Evolutionary conservation across 2,329 filamentous ascomycete species (phyloP), one percentile per base, ranked within the genome.

Genomic region (Thelonectria blattea): DNA sequence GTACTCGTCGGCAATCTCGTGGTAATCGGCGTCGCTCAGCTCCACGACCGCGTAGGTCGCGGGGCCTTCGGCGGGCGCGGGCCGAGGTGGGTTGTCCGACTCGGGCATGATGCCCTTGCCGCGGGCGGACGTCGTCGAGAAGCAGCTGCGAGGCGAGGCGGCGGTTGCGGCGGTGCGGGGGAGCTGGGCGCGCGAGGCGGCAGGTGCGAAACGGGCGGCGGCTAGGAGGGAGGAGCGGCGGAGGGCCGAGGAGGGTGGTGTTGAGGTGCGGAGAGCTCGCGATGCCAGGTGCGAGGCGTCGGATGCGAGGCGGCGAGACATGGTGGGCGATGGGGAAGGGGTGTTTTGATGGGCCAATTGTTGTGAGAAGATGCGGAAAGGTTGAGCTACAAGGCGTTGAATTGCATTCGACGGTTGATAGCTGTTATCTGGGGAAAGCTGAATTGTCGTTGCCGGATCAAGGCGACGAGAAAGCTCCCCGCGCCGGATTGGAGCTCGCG

Each of bases 1-100:
- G 75, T 91, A 96, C 51, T 83, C 76, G 72, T 97, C 91, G 27
- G 93, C 87, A 30, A 91, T 81, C 58, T 90, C 83, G 72, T 96
- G 89, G 75, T 96, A 98, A 71, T 92, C 80, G 24, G 82, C 79
- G 3, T 89, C 85, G 2, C 85, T 85, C 63, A 97, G 81, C 50
- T 90, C 82, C 2, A 88, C 87, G 1, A 90, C 74, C 57, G 74
- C 69, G 60, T 83, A 80, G 20, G 43, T 65, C 15, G 64, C 54
- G n/a, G 65, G 24, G 74, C 64, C 74, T 52, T 64, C 75, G 65
- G 59, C 66, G 17, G 79, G 72, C 49, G 77, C 73, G 61, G 82
- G 68, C 65, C 82, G 80, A 42, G 78, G 72, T 10, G 87, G 86
- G 59, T 87, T 76, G 42, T 81, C 76, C 6, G 84, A 83, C 62